Evolutionary conservation across 2,329 filamentous ascomycete genomes (phyloP).

Genomic region (Fusarium sublunatum): DNA sequence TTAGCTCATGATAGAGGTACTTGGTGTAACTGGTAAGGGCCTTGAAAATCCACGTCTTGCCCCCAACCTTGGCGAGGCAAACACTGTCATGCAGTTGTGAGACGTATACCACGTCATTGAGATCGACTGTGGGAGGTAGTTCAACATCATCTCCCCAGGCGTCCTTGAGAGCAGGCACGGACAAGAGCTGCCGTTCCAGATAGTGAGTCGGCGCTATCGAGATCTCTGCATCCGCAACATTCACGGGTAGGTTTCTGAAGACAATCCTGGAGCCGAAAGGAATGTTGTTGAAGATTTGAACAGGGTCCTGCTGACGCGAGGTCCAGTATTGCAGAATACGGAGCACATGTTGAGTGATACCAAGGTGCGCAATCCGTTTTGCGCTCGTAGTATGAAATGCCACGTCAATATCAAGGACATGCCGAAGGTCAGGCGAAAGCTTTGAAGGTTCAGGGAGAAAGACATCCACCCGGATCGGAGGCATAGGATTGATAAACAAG

Average conservation of each 20-base stretch:
- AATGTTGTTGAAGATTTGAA: slow-evolving; percentile 55
- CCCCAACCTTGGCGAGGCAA: slow-evolving; percentile 61
- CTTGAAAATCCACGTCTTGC: slow-evolving; percentile 65
- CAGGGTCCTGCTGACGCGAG: slow-evolving; percentile 44
- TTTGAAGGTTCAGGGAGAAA: slow-evolving; percentile 64
- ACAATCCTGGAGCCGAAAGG: slow-evolving; percentile 70
- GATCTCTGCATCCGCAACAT: slow-evolving; percentile 60
- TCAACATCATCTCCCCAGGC: slow-evolving; percentile 57
- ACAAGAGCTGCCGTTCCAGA: slow-evolving; percentile 64
- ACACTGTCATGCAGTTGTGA: slow-evolving; percentile 70
- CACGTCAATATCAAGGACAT: slow-evolving; percentile 59
- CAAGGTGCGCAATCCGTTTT: slow-evolving; percentile 59
- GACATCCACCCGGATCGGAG: slow-evolving; percentile 67
- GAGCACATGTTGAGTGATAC: slow-evolving; percentile 65
- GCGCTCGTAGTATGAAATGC: slow-evolving; percentile 68
- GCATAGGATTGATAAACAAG: slow-evolving; percentile 58
- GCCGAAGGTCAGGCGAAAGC: slow-evolving; percentile 56
- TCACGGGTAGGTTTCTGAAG: slow-evolving; percentile 61
- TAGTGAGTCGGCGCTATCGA: slow-evolving; percentile 62
- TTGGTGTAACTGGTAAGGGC: slow-evolving; percentile 67
- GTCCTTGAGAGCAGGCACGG: slow-evolving; percentile 54
- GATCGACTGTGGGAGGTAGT: slow-evolving; percentile 61
- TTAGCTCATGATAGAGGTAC: slow-evolving; percentile 71
- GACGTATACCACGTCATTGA: slow-evolving; percentile 61
- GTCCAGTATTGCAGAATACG: slow-evolving; percentile 66